Evolutionary conservation across 352 stramenopile species (phyloP), one percentile per base, ranked within the genome.

Genomic region (Aphanomyces cochlioides): DNA sequence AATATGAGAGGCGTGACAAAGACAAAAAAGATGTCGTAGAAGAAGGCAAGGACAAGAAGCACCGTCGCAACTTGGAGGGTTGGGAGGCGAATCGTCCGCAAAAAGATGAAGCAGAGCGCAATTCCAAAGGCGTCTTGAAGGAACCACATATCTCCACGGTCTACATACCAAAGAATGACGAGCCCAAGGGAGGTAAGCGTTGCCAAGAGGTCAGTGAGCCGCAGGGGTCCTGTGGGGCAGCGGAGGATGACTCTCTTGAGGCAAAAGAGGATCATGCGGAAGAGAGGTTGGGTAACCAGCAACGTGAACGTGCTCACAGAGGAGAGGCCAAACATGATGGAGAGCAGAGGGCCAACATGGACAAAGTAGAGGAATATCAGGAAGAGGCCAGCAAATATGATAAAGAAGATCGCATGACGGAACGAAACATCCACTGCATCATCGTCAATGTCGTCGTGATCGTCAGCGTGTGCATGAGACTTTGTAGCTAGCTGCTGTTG

Each of bases 1-100:
- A 97, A 96, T 40, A 98, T 87, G 61, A 89, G 87, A 5, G 92
- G 93, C 47, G 90, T 97, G 40, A 98, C 75, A 78, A 98, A 98
- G 19, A 98, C 92, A 84, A 98, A 98, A 75, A 98, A 98, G 47
- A 98, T 90, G 76, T 98, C 93, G 77, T 98, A 98, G 72, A 95
- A 84, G 79, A 98, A 98, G 19, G 96, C 92, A 37, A 97, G 81
- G 56, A 93, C 85, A 68, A 98, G 84, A 43, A 98, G 76, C 28
- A 97, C 81, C 0, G 85, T 84, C 15, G 92, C 95, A 28, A 98
- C 92, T 78, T 93, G 90, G 70, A 98, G 84, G 67, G 88, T 95
- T 56, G 95, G 94, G 47, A 98, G 77, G 47, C 95, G 93, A 61
- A 97, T 93, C 34, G 92, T 90, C 28, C 82, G 79, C 40, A 98